Conservation (phyloP, 345 rosid genomes). For the Salix udensis region DNA sequence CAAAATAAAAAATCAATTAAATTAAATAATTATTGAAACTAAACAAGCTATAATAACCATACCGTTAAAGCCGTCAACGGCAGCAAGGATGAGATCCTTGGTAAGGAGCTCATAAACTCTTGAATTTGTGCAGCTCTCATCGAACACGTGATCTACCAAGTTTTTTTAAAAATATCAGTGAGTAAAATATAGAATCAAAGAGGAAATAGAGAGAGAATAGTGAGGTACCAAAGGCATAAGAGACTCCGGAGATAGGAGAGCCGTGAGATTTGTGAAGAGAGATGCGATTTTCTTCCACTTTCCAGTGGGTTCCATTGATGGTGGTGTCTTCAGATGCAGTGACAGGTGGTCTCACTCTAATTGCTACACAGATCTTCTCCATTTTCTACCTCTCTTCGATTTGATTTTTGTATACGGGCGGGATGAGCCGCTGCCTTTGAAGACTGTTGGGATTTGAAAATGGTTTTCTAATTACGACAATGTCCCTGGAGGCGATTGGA, state of each 20-base stretch:
- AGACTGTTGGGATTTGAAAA: not conserved
- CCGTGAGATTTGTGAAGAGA: slow-evolving; percentile 69
- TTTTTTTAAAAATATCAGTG: not conserved
- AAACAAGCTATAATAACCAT: not conserved
- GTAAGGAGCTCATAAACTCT: slow-evolving; percentile 73
- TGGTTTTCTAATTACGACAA: slow-evolving; percentile 1
- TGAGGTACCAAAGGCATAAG: slow-evolving; percentile 66
- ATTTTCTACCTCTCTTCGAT: slow-evolving; percentile 16
- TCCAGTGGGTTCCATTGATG: slow-evolving; percentile 46
- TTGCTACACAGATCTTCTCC: slow-evolving; percentile 96
- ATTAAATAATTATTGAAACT: not conserved
- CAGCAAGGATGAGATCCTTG: slow-evolving; percentile 68
- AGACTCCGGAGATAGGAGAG: slow-evolving; percentile 58
- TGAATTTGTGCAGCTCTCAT: slow-evolving; percentile 61
- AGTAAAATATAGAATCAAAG: not conserved
- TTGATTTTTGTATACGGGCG: slow-evolving; percentile 12
- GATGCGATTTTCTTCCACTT: slow-evolving; percentile 63
- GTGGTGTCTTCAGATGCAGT: slow-evolving; percentile 22
- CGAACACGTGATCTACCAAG: slow-evolving; percentile 70
- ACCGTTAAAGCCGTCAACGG: slow-evolving; percentile 89
- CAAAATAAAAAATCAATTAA: not conserved
- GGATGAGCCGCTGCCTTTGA: slow-evolving; percentile 21
- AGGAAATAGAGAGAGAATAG: not conserved
- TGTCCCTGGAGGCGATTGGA: slow-evolving; percentile 6
- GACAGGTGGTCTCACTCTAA: slow-evolving; percentile 61